Conservation (phyloP, 202 grass and related monocot species). For the Dendrocalamus latiflorus region DNA sequence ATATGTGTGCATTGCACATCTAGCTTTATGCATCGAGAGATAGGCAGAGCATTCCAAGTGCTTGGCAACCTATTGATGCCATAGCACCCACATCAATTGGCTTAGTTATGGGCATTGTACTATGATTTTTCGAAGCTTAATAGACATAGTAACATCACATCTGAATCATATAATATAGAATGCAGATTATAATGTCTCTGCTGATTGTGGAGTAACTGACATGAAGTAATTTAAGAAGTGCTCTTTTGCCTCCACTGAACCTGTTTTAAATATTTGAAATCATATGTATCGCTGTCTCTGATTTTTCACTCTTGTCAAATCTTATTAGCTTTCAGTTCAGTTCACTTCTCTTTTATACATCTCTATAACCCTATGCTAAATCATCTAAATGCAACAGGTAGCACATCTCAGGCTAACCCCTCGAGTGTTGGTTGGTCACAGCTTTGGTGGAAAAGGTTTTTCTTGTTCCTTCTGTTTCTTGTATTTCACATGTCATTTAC, state of each 20-base stretch:
- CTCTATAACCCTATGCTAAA: background rate
- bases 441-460: constrained; percentile 98
- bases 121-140: background rate
- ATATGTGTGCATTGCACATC: background rate
- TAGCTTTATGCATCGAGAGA: background rate
- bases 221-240: constrained; percentile 3
- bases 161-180: background rate
- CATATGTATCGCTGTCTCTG: background rate
- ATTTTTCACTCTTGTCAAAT: background rate
- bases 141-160: background rate
- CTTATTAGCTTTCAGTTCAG: background rate
- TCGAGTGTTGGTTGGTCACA: constrained; percentile 92
- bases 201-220: background rate
- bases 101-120: background rate
- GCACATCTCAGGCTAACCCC: constrained; percentile 79
- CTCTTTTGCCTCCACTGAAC: background rate
- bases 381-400: constrained; percentile 47
- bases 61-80: background rate
- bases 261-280: constrained; percentile 1
- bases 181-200: background rate
- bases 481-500: background rate
- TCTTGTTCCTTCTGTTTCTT: background rate
- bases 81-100: background rate
- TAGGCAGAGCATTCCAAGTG: background rate
- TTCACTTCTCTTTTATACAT: background rate